These are phyloP conservation scores for Phlebiopsis flavidoalba DNA, from an alignment of 768 basidiomycete species.

Conservation along the genomic window DNA sequence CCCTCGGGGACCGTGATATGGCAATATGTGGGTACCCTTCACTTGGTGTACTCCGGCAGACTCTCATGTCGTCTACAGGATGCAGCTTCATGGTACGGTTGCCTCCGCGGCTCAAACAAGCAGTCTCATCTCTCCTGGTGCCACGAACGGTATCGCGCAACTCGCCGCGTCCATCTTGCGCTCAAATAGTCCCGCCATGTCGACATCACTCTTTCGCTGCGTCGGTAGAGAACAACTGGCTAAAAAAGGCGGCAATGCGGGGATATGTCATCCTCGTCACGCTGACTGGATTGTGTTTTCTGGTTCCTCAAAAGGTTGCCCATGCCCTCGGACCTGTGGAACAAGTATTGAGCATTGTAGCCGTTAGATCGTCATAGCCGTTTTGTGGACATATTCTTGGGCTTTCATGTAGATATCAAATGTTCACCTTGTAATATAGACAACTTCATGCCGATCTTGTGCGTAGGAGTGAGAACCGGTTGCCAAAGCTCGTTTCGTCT, in stretches of 20 bases:
- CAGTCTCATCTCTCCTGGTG: constrained; percentile 42
- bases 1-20: constrained; percentile 24
- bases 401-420: background rate
- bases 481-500: too few species aligned
- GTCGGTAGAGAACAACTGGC: constrained; percentile 38
- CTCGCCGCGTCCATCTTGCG: constrained; percentile 44
- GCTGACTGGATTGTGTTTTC: constrained; percentile 13
- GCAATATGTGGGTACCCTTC: constrained; percentile 21
- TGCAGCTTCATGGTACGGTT: constrained; percentile 29
- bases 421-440: background rate
- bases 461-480: too few species aligned
- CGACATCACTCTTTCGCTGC: constrained; percentile 55
- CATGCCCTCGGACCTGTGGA: constrained; percentile 20
- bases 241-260: constrained; percentile 43
- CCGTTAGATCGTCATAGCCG: background rate
- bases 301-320: constrained; percentile 17
- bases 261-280: constrained; percentile 25
- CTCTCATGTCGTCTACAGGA: constrained; percentile 9
- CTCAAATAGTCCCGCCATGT: constrained; percentile 46
- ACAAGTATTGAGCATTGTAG: background rate
- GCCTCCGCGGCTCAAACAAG: constrained; percentile 25
- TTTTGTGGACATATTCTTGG: background rate
- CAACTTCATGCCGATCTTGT: background rate
- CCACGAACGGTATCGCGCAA: constrained; percentile 53
- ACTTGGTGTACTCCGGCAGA: background rate